phyloP scores from a whole-genome alignment of 192 early-diverging fungal genomes.

The Gamsiella multidivaricata region DNA sequence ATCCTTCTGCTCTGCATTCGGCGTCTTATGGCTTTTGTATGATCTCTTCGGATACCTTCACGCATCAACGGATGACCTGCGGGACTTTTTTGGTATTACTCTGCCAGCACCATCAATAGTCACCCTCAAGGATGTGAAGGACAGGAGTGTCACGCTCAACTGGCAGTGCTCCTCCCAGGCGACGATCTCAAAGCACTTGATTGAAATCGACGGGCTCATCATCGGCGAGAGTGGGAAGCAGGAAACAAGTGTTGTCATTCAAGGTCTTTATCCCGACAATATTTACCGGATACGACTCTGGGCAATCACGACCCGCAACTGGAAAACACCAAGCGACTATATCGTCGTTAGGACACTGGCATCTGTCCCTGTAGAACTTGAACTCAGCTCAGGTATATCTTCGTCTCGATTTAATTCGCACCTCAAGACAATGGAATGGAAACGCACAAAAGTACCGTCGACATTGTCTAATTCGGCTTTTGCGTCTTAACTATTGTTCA shows the following conservation, averaged over 20 bases:
- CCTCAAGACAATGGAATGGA: no score
- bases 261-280: slow-evolving; percentile 47
- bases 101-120: slow-evolving; percentile 48
- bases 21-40: slow-evolving; percentile 47
- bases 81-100: slow-evolving; percentile 50
- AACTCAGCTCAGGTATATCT: slow-evolving; percentile 45
- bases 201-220: slow-evolving; percentile 46
- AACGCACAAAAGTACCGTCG: no score
- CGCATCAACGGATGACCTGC: slow-evolving; percentile 43
- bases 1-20: slow-evolving; percentile 49
- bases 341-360: slow-evolving; percentile 41
- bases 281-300: slow-evolving; percentile 50
- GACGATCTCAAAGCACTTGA: slow-evolving; percentile 47
- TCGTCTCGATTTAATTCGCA: background rate
- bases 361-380: slow-evolving; percentile 42
- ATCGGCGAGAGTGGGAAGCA: slow-evolving; percentile 53
- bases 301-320: slow-evolving; percentile 52
- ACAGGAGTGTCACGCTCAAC: slow-evolving; percentile 47
- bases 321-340: slow-evolving; percentile 53
- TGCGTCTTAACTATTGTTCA: background rate
- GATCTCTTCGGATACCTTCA: slow-evolving; percentile 53
- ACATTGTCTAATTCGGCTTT: background rate
- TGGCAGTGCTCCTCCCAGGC: slow-evolving; percentile 54
- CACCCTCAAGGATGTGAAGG: slow-evolving; percentile 52
- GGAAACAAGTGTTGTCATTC: slow-evolving; percentile 53